phyloP scores from a whole-genome alignment of 768 basidiomycete species.

The Galerina sulciceps region DNA sequence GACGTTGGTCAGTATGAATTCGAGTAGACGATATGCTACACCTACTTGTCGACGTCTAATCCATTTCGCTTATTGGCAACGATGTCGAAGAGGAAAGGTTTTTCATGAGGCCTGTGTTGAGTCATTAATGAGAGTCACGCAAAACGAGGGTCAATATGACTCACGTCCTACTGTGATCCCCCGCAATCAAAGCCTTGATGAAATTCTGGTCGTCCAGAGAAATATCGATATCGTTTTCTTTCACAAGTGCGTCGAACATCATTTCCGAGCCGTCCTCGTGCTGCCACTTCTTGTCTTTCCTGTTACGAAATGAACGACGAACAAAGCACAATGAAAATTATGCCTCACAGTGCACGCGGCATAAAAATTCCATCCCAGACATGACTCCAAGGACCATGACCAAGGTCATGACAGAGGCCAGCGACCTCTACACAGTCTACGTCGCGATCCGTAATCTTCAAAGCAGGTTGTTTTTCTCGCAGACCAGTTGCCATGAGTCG shows the following conservation, averaged over 20 bases:
- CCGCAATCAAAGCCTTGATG: conserved; percentile 81
- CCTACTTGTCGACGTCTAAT: conserved; percentile 84
- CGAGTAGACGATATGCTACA: background rate
- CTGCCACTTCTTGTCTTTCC: conserved; percentile 47
- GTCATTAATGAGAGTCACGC: background rate
- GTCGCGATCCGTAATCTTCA: conserved; percentile 73
- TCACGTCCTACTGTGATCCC: conserved; percentile 55
- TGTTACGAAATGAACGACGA: background rate
- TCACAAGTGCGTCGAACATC: conserved; percentile 77
- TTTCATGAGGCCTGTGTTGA: conserved; percentile 49
- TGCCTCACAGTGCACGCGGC: conserved; percentile 62
- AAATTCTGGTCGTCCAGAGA: conserved; percentile 53
- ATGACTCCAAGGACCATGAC: conserved; percentile 87
- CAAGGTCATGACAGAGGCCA: conserved; percentile 84
- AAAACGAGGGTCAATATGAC: conserved; percentile 22
- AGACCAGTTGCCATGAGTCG: conserved; percentile 65
- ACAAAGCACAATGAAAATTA: background rate
- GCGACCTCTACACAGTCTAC: conserved; percentile 80
- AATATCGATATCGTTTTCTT: conserved; percentile 57
- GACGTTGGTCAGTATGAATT: background rate
- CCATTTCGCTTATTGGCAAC: conserved; percentile 84
- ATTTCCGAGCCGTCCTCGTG: conserved; percentile 83
- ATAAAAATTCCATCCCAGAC: conserved; percentile 83
- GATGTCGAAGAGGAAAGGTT: conserved; percentile 81
- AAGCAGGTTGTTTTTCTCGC: conserved; percentile 57